Conservation (phyloP, 768 basidiomycete genomes). For the Calocybe gangraenosa region DNA sequence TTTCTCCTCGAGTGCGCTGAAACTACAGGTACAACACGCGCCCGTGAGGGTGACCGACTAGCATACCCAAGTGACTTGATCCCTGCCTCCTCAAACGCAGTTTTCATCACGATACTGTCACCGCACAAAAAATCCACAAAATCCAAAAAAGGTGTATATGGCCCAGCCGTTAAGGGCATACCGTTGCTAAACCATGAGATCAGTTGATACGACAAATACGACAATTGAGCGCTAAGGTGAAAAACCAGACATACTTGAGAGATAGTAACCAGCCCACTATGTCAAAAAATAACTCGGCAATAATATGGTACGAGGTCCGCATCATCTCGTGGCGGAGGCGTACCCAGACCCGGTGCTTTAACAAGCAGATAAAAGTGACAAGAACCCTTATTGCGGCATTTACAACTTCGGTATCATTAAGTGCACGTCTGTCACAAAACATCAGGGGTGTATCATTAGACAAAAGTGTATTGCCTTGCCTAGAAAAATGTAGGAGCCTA, state of each 20-base stretch:
- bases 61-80: background rate
- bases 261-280: background rate
- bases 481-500: background rate
- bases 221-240: too few species aligned
- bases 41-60: background rate
- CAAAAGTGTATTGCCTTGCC: background rate
- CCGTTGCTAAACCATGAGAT: background rate
- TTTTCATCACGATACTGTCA: background rate
- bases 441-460: background rate
- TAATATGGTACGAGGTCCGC: background rate
- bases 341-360: background rate
- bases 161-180: background rate
- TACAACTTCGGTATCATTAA: background rate
- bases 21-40: background rate
- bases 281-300: constrained; percentile 3
- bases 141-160: background rate
- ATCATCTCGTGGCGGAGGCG: background rate
- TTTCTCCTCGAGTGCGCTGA: background rate
- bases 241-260: background rate
- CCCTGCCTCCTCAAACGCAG: constrained; percentile 3
- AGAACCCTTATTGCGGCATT: background rate
- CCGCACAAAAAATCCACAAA: constrained; percentile 1
- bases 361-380: background rate
- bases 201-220: background rate
- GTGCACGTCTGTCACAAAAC: background rate